phyloP scores from a whole-genome alignment of 345 rosid species.

The Citrus sp. region DNA sequence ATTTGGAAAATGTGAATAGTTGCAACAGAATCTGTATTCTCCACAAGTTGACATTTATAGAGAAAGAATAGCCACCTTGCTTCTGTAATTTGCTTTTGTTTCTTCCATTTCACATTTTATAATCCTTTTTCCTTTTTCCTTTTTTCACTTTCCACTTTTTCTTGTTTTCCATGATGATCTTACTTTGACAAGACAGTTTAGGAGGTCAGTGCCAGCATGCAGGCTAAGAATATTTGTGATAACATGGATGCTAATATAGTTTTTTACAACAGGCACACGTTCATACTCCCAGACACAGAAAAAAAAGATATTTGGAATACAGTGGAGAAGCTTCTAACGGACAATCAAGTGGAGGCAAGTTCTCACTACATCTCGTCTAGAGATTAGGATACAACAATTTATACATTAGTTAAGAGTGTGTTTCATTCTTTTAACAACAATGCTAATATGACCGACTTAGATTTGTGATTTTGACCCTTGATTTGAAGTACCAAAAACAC shows the following conservation, averaged over 20 bases:
- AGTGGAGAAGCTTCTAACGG: slow-evolving; percentile 76
- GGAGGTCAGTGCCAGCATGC: neutral
- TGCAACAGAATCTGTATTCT: neutral
- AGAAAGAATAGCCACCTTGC: neutral
- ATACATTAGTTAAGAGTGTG: neutral
- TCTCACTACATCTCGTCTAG: slow-evolving; percentile 13
- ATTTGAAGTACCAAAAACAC: neutral
- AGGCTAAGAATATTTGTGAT: slow-evolving; percentile 2
- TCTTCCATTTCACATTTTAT: neutral
- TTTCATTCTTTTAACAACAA: neutral
- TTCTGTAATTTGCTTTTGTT: neutral
- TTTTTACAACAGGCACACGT: slow-evolving; percentile 66
- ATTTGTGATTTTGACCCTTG: neutral
- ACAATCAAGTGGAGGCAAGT: slow-evolving; percentile 97
- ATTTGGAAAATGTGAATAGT: neutral
- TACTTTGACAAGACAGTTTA: neutral
- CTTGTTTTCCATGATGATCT: neutral
- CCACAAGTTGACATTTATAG: neutral
- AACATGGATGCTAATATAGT: slow-evolving; percentile 14
- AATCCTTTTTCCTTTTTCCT: neutral
- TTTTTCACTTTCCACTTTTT: neutral
- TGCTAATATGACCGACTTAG: neutral
- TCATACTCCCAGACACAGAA: slow-evolving; percentile 63
- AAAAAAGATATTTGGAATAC: slow-evolving; percentile 79
- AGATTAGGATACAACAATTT: neutral